phyloP scores from a whole-genome alignment of 768 basidiomycete species.

The Boletus huronensis region DNA sequence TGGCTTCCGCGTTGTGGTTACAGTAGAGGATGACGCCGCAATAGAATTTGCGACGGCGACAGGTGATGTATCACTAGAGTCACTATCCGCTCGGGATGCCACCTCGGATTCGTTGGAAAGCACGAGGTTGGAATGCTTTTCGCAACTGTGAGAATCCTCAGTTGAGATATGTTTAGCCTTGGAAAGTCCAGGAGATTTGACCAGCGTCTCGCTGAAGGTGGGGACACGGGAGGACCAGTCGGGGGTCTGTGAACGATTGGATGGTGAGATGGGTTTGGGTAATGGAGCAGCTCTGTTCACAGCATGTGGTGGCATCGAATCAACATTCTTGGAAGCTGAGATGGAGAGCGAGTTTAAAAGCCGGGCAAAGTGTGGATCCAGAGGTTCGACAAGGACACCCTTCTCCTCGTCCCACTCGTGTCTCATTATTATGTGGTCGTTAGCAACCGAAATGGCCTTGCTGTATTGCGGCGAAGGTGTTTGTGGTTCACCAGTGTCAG shows the following conservation, averaged over 20 bases:
- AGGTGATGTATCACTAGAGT: conserved; percentile 10
- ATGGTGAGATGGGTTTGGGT: conserved; percentile 9
- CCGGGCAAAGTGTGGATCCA: conserved; percentile 72
- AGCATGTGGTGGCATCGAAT: conserved; percentile 8
- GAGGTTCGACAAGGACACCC: conserved; percentile 26
- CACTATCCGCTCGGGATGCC: not conserved
- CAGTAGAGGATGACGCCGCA: conserved; percentile 10
- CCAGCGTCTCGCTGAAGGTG: conserved; percentile 12
- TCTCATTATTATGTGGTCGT: conserved; percentile 18
- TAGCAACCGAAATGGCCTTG: conserved; percentile 32
- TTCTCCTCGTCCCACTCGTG: conserved; percentile 35
- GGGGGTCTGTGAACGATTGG: conserved; percentile 20
- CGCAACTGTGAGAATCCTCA: conserved; percentile 3
- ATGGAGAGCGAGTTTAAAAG: conserved; percentile 60
- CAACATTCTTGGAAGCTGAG: conserved; percentile 42
- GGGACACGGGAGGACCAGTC: conserved; percentile 35
- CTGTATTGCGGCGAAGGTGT: conserved; percentile 62
- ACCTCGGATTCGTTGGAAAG: not conserved
- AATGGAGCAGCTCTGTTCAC: conserved; percentile 6
- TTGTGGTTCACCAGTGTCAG: conserved; percentile 57
- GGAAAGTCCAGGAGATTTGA: conserved; percentile 6
- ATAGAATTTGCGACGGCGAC: not conserved
- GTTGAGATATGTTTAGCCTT: conserved; percentile 1
- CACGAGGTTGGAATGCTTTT: conserved; percentile 1
- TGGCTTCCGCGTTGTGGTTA: conserved; percentile 21